Evolutionary conservation across 176 grass and related monocot species (phyloP).

Genomic region (Pontederia paniculata): DNA sequence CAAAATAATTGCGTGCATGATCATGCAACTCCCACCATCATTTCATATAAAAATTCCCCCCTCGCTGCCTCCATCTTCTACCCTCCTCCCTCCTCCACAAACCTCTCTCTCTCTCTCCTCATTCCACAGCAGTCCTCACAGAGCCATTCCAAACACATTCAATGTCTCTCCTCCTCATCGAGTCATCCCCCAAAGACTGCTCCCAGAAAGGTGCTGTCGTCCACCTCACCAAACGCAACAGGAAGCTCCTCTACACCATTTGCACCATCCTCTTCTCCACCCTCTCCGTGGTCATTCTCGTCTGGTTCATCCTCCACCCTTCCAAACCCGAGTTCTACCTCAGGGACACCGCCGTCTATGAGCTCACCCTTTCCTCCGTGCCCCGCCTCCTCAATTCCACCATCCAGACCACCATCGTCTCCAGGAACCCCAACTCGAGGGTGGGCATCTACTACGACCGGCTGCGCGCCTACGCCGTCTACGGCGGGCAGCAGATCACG

Average conservation of each 20-base stretch:
- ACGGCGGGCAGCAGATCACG: conserved; percentile 29
- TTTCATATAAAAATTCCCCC: background rate
- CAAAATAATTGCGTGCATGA: too few species aligned
- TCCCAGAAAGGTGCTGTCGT: conserved; percentile 25
- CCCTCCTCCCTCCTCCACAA: background rate
- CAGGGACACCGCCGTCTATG: conserved; percentile 22
- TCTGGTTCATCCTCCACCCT: conserved; percentile 64
- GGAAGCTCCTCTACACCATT: conserved; percentile 28
- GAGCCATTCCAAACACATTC: too few species aligned
- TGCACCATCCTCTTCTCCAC: conserved; percentile 22
- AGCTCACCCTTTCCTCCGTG: conserved; percentile 10
- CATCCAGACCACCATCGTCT: conserved; percentile 41
- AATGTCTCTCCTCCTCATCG: conserved; percentile 31
- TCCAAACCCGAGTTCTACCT: conserved; percentile 51
- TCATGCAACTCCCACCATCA: background rate
- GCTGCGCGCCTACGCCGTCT: conserved; percentile 39
- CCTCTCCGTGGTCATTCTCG: conserved; percentile 32
- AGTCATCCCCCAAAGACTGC: conserved; percentile 41
- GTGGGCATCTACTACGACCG: conserved; percentile 49
- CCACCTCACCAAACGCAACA: conserved; percentile 21
- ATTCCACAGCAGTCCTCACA: background rate
- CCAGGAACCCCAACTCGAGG: conserved; percentile 57
- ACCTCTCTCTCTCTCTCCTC: background rate
- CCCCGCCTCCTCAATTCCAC: conserved; percentile 16
- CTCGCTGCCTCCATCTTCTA: background rate